Evolutionary conservation across 306 rosid genomes (phyloP), one percentile per base, ranked within the genome.

Genomic region (Myrica gale): DNA sequence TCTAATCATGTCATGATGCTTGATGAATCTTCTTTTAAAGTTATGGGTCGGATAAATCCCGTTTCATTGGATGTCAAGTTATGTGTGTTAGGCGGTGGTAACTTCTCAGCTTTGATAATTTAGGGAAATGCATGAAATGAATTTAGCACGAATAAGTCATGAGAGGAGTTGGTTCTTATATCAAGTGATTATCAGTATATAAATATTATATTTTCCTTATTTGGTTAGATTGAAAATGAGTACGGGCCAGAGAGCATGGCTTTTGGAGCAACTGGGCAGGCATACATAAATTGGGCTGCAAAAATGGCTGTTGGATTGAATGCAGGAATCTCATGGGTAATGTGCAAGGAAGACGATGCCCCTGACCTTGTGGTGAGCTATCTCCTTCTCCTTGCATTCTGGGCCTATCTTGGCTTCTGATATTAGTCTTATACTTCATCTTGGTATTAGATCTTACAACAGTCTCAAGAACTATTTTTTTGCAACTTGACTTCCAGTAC

Each of bases 301-400:
- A 88, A 82, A 73, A 95, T 95, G 97, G 99, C 99, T 37, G 92
- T 92, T 73, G 93, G 88, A 82, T 77, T 92, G 86, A 66, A 81
- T 46, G 92, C 99, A 5, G 99, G 96, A 71, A 97, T 95, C 32
- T 97, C 99, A 11, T 95, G 99, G 99, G 97, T 95, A 77, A 95
- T 95, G 99, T 95, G 99, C 85, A 95, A 95, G 90, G 90, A 95
- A 92, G 94, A 84, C 9, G 99, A 95, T 84, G 99, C 99, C 69
- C 99, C 97, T 0, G 99, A 95, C 81, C 96, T 97, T 74, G 88
- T 95, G 90, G 99, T 88, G 55, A 87, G 80, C 54, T 75, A 47
- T 77, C 45, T 61, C 11, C 9, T 51, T 73, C 42, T 20, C 37
- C 6, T 16, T 56, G 7, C 46, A 43, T 9, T 3, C 8, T 45